phyloP scores from a whole-genome alignment of 768 basidiomycete species.

The Russula brevipes region DNA sequence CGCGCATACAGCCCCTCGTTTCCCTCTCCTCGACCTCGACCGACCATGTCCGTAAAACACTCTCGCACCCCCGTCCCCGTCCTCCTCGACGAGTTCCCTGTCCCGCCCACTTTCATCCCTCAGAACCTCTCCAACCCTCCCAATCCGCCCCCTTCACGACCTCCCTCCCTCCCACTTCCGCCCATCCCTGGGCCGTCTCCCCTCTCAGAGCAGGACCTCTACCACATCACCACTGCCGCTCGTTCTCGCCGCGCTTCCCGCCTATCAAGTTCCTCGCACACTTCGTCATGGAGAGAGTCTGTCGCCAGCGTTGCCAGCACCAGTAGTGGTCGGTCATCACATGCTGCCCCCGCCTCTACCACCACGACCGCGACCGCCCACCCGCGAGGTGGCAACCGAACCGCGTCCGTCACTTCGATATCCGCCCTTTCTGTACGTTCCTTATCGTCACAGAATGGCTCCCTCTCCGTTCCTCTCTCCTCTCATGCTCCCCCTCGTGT shows the following conservation, averaged over 20 bases:
- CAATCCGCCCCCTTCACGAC: constrained; percentile 56
- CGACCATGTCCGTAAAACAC: constrained; percentile 1
- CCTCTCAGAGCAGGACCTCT: constrained; percentile 46
- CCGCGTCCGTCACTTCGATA: constrained; percentile 25
- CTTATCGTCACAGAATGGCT: constrained; percentile 26
- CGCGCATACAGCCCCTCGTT: constrained; percentile 3
- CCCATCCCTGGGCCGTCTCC: constrained; percentile 61
- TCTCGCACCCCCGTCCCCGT: constrained; percentile 26
- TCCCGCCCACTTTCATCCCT: constrained; percentile 34
- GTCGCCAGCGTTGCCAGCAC: constrained; percentile 28
- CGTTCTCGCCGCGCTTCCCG: constrained; percentile 36
- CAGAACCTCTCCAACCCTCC: constrained; percentile 22
- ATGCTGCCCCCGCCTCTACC: constrained; percentile 25
- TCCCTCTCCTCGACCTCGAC: not conserved
- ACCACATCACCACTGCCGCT: constrained; percentile 37
- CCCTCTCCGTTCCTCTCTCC: constrained; percentile 25
- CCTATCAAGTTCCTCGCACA: constrained; percentile 29
- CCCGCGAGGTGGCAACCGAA: constrained; percentile 10
- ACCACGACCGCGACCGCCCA: not conserved
- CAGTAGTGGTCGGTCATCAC: constrained; percentile 24
- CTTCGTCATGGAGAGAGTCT: constrained; percentile 28
- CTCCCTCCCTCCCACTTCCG: constrained; percentile 56
- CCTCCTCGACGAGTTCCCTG: constrained; percentile 33
- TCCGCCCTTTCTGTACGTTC: constrained; percentile 30
- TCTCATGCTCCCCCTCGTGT: constrained; percentile 1